Evolutionary conservation across 2,329 filamentous ascomycete species (phyloP).

Genomic region (Emmonsiellopsis sp.): DNA sequence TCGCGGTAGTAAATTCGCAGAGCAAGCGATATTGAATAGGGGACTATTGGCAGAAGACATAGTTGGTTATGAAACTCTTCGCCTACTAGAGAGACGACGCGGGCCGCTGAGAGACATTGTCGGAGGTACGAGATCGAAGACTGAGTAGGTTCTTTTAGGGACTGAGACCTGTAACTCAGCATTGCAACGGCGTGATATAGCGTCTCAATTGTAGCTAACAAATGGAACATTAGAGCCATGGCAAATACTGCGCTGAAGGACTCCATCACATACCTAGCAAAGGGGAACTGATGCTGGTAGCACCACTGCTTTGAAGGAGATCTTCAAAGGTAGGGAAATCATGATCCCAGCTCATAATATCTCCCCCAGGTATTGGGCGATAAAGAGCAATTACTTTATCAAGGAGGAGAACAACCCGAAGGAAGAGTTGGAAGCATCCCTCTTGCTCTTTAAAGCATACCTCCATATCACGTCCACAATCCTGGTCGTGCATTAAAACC

Average conservation of each 20-base stretch:
- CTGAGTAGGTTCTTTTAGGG: constrained; percentile 15
- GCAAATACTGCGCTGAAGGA: background rate
- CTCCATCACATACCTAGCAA: constrained; percentile 38
- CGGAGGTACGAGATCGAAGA: constrained; percentile 46
- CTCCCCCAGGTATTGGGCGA: constrained; percentile 33
- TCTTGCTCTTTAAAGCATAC: constrained; percentile 43
- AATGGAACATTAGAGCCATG: background rate
- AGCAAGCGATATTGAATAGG: constrained; percentile 53
- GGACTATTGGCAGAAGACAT: constrained; percentile 47
- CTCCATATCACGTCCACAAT: constrained; percentile 47
- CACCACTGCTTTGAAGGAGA: constrained; percentile 13
- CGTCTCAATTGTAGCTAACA: constrained; percentile 49
- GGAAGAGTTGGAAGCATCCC: constrained; percentile 49
- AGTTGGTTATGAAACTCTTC: constrained; percentile 42
- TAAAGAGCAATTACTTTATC: constrained; percentile 55
- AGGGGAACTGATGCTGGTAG: constrained; percentile 16
- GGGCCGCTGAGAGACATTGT: constrained; percentile 49
- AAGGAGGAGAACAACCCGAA: constrained; percentile 47
- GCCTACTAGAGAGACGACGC: constrained; percentile 47
- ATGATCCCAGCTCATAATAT: constrained; percentile 24
- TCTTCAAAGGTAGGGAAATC: constrained; percentile 24
- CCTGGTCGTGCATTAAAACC: constrained; percentile 51
- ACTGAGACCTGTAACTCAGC: constrained; percentile 45
- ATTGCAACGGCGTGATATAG: constrained; percentile 58
- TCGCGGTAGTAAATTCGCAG: constrained; percentile 56